Conservation (phyloP, 139 green algal genomes). For the Coelastrella sp. region DNA sequence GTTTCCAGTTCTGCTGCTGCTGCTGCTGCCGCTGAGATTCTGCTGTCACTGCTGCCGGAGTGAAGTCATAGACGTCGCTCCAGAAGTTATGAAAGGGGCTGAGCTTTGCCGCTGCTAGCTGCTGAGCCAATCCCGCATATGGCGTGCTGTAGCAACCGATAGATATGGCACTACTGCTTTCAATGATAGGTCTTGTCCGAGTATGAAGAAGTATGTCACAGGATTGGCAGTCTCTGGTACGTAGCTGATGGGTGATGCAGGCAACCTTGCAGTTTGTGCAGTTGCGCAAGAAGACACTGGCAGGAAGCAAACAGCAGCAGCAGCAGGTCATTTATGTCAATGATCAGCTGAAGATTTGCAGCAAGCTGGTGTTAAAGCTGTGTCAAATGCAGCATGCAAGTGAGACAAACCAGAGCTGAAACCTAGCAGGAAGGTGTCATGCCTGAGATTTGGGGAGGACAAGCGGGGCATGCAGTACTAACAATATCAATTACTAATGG, state of each 20-base stretch:
- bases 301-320: not conserved
- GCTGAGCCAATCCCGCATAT: constrained; percentile 68
- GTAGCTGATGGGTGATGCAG: constrained; percentile 66
- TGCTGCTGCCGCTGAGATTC: not conserved
- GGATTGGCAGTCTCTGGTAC: constrained; percentile 59
- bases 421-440: not conserved
- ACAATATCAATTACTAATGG: too few species aligned
- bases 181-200: constrained; percentile 75
- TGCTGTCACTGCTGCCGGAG: constrained; percentile 49
- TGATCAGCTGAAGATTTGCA: not conserved
- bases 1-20: not conserved
- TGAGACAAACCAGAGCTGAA: not conserved
- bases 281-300: constrained; percentile 76
- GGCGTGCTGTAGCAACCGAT: constrained; percentile 68
- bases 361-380: not conserved
- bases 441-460: not conserved
- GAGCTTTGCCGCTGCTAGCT: constrained; percentile 54
- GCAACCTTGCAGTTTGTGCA: constrained; percentile 64
- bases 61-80: constrained; percentile 79
- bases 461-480: not conserved
- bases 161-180: constrained; percentile 61
- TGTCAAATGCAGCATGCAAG: not conserved
- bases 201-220: constrained; percentile 64
- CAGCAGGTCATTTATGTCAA: not conserved
- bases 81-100: constrained; percentile 75